phyloP scores from a whole-genome alignment of 768 basidiomycete genomes.

The Tulasnella sp. region DNA sequence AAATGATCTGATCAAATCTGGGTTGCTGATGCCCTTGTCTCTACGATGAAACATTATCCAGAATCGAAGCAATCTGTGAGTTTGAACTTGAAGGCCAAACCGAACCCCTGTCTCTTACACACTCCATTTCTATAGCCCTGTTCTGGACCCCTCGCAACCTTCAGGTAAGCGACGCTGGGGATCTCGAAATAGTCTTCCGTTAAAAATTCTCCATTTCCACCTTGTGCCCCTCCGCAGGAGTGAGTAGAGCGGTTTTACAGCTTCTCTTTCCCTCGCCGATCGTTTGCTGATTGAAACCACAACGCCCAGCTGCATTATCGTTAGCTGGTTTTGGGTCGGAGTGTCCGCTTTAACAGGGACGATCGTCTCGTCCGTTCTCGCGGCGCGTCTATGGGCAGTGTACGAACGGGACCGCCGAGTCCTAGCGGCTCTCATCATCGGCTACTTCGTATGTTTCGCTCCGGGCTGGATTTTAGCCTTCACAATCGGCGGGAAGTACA shows the following conservation, averaged over 20 bases:
- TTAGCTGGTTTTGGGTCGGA: background rate
- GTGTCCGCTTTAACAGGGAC: background rate
- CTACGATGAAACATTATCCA: background rate
- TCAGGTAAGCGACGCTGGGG: background rate
- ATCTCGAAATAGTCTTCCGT: background rate
- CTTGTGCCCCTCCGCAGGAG: background rate
- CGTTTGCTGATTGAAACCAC: background rate
- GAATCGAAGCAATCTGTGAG: background rate
- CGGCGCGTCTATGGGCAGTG: background rate
- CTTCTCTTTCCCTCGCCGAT: background rate
- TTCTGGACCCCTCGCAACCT: background rate
- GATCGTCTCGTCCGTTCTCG: background rate
- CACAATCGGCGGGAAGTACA: background rate
- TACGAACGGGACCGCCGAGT: constrained; percentile 5
- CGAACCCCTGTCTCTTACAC: background rate
- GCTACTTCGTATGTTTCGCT: background rate
- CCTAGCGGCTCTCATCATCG: background rate
- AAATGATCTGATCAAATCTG: too few relatives aligned
- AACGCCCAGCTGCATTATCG: background rate
- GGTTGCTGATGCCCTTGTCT: background rate
- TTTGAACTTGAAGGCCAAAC: background rate
- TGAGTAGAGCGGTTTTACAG: background rate
- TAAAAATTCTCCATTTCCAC: background rate
- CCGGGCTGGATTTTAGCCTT: background rate
- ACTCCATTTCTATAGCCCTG: background rate